phyloP scores from a whole-genome alignment of 2,329 filamentous ascomycete species.

The Ophiocordyceps sinensis region DNA sequence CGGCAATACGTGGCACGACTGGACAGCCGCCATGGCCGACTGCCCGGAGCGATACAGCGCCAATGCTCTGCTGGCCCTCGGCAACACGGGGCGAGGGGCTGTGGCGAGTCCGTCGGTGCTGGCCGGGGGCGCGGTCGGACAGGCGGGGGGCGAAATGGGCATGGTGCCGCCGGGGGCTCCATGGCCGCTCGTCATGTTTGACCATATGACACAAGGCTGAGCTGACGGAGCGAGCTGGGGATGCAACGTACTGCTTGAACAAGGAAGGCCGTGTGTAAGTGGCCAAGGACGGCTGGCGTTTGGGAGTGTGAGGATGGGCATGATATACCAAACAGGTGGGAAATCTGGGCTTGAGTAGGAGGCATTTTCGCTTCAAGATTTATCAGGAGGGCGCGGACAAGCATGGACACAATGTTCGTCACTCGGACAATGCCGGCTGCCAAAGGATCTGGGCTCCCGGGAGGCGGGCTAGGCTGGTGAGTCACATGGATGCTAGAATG shows the following conservation, averaged over 20 bases:
- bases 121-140: constrained; percentile 1
- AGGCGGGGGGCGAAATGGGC: constrained; percentile 8
- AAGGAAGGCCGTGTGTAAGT: not conserved
- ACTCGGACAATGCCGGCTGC: no score
- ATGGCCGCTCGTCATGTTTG: constrained; percentile 18
- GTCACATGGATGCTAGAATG: no score
- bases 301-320: no score
- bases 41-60: constrained; percentile 35
- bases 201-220: constrained; percentile 7
- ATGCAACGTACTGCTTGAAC: not conserved
- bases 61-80: constrained; percentile 32
- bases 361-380: no score
- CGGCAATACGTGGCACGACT: constrained; percentile 38
- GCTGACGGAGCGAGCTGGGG: not conserved
- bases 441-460: no score
- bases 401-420: no score
- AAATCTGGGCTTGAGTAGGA: no score
- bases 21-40: constrained; percentile 36
- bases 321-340: no score
- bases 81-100: constrained; percentile 9
- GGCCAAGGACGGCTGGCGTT: no score
- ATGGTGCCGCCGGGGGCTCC: constrained; percentile 13
- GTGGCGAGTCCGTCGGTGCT: not conserved
- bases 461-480: no score
- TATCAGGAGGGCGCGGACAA: no score